Base-by-base conservation (phyloP, 2,329 filamentous ascomycete genomes). In the Scortechinia acanthostroma region DNA sequence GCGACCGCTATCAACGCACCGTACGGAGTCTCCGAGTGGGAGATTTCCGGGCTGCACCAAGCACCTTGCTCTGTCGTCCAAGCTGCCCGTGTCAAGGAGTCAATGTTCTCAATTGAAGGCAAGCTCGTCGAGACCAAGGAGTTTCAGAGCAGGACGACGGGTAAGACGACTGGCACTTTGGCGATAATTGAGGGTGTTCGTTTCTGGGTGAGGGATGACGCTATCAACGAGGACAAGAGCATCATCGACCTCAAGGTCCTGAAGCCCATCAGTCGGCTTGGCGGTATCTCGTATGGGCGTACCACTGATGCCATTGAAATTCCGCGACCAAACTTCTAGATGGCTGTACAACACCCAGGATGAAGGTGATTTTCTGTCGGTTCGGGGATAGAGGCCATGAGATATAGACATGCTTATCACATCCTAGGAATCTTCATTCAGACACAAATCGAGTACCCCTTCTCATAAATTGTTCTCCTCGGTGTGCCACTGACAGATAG, bases 121-220 rank as follows among this genome's bases (percentile, higher is more conserved):
- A 89, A 83, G 63, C 62, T 96, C 42, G 76, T 91, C 50, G 80
- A 81, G 70, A 71, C 63, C 65, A 82, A 67, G 55, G 89, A 95
- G 64, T 95, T 88, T 65, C 83, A 91, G 61, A 88, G 83, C 60
- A 73, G 74, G 44, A 71, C 71, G 0, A 80, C 67, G 2, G 89
- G 87, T 2, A 84, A 83, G 66, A 90, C 82, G 69, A 84, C 84
- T 1, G 80, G 84, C 1, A 83, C 85, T 3, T 57, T 95, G 50
- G 85, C 77, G 2, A 75, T 95, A 23, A 71, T 96, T 13, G 89
- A 96, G 66, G 91, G 89, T 0, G 82, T 86, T 23, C 74, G 83
- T 21, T 95, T 96, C 58, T 96, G 91, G 89, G 89, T 83, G 2
- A 69, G 91, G 45, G 88, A 94, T 59, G 91, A 96, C 65, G 90